Base-by-base conservation (phyloP, 495 filamentous ascomycete genomes). In the Aspergillus panamensis region DNA sequence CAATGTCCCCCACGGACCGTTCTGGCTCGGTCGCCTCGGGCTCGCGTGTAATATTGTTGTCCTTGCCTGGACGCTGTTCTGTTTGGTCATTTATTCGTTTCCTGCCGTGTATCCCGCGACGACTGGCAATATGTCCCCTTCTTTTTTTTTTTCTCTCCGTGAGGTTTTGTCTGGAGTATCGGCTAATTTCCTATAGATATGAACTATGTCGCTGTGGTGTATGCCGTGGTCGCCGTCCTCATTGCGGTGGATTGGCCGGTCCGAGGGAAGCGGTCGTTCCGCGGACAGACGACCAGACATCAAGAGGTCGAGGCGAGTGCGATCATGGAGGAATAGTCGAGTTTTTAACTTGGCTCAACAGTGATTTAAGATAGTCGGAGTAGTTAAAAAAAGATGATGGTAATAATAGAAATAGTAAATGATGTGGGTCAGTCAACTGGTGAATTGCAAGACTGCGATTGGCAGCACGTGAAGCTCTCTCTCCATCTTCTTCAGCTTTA, bases 151-250 rank as follows among this genome's bases (percentile, higher is more conserved):
- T 45, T 44, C 5, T 25, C 39, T 9, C 12, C 29, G 2, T 37
- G 29, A 3, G 1, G 8, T 4, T 30, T 37, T 20, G 0, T 31
- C 6, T 5, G 48, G 16, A 33, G 2, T 25, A 32, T 30, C 16
- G 16, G 16, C 35, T 39, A 39, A 39, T n/a, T 12, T 0, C 10
- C 6, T 5, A 0, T 32, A 61, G 58, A 55, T 43, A 82, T 82
- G 80, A 82, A 82, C 52, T 82, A 82, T 45, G 77, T 80, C n/a
- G 75, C 69, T 14, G 79, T 69, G 8, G 78, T 82, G 3, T 81
- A 80, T 43, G 75, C 45, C 6, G 72, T 77, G 25, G 71, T 80
- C 8, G 64, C 73, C 30, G 6, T 64, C 12, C 64, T 81, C 33
- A 69, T 76, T 9, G 53, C 66, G 0, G 55, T 64, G 16, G 76